phyloP scores from a whole-genome alignment of 768 basidiomycete species.

The Boletus vinaceobasis region DNA sequence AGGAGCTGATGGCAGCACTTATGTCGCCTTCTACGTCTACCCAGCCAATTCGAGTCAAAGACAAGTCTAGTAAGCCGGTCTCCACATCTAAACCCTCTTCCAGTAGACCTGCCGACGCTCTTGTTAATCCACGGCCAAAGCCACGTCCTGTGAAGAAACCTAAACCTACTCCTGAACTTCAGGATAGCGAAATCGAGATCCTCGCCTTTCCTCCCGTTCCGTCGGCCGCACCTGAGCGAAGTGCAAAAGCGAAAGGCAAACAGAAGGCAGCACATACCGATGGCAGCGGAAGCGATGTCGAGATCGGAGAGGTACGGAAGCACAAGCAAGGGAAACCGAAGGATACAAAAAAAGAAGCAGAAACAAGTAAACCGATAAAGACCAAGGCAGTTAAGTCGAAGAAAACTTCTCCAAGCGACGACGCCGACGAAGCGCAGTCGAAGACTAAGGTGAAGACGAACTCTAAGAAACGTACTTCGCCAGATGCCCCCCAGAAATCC shows the following conservation, averaged over 20 bases:
- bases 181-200: conserved; percentile 34
- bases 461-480: conserved; percentile 18
- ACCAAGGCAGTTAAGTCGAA: conserved; percentile 21
- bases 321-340: conserved; percentile 26
- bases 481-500: conserved; percentile 21
- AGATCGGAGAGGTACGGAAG: conserved; percentile 24
- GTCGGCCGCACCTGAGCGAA: conserved; percentile 20
- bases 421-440: conserved; percentile 6
- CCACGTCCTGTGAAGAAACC: conserved; percentile 14
- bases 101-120: conserved; percentile 11
- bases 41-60: conserved; percentile 11
- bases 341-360: conserved; percentile 17
- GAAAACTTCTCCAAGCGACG: conserved; percentile 21
- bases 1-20: conserved; percentile 21
- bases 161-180: conserved; percentile 14
- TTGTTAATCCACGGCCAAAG: conserved; percentile 25
- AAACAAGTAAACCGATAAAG: conserved; percentile 30
- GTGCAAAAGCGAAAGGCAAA: conserved; percentile 37
- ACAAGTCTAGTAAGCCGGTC: conserved; percentile 10
- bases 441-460: conserved; percentile 18
- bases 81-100: conserved; percentile 20
- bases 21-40: conserved; percentile 16
- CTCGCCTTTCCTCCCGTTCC: conserved; percentile 13
- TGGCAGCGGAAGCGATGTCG: conserved; percentile 13
- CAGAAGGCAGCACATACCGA: conserved; percentile 30